A percentile compares a stretch with the other conserved stretches of the same genome.
These are phyloP conservation scores for Gonapodya prolifera DNA, from an alignment of 192 early-diverging fungal genomes.

Conservation along the genomic window DNA sequence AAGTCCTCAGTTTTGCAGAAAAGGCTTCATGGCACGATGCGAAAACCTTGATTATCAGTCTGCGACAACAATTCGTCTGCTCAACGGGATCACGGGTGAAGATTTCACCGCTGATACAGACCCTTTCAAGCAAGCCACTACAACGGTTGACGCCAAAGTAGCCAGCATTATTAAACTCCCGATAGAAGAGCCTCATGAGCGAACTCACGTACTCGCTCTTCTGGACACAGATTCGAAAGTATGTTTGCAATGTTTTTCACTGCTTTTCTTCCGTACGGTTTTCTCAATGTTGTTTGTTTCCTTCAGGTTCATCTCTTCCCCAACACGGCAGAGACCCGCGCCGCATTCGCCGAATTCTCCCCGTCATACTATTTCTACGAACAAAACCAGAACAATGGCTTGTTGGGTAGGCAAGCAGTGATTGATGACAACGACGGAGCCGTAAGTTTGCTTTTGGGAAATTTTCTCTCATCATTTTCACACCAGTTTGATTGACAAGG, in stretches of 20 bases:
- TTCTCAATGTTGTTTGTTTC: constrained; percentile 16
- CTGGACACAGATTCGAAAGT: constrained; percentile 33
- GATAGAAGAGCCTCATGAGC: constrained; percentile 44
- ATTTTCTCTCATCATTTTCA: not conserved
- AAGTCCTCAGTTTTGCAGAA: not conserved
- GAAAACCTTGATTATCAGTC: not conserved
- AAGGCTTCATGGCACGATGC: not conserved
- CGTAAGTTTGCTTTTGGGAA: not conserved
- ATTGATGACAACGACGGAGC: not conserved
- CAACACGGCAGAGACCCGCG: constrained; percentile 29
- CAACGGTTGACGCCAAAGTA: not conserved
- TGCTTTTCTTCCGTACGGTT: constrained; percentile 15
- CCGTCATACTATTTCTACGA: constrained; percentile 53
- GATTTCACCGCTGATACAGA: constrained; percentile 18
- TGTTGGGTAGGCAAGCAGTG: not conserved
- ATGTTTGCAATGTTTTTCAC: constrained; percentile 8
- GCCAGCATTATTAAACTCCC: constrained; percentile 46
- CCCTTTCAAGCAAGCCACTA: not conserved
- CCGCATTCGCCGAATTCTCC: constrained; percentile 38
- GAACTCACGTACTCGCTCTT: constrained; percentile 36
- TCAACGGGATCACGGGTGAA: constrained; percentile 57
- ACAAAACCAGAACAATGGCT: not conserved
- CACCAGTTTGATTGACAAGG: not conserved
- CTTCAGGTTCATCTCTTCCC: constrained; percentile 49
- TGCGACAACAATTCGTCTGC: not conserved